Base-by-base conservation (phyloP, 2,329 filamentous ascomycete species). In the Exophiala xenobiotica region DNA sequence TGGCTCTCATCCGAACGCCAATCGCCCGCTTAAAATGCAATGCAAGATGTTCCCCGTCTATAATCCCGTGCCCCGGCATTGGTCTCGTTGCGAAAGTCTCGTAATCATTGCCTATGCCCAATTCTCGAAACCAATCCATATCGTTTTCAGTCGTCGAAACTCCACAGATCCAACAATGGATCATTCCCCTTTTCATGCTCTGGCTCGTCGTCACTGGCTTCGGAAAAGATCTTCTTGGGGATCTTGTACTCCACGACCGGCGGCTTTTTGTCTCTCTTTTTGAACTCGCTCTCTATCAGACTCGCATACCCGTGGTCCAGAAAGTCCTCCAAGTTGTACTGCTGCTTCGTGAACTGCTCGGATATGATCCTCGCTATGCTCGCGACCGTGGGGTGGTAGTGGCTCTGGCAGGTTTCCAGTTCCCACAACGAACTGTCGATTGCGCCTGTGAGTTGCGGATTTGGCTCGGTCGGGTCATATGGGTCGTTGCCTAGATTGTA, bases 391-490 rank as follows among this genome's bases (percentile, higher is more conserved):
- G 95, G 93, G 67, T 99, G 93, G 70, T 95, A 97, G 69, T 99
- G 95, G 1, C 84, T 86, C 68, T 95, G 90, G 51, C 97, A 75
- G 52, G 90, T 90, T 54, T 95, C 87, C 46, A 99, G 79, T 68
- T 99, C 93, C 95, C 93, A 99, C 6, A 99, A 73, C 68, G 87
- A 90, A 69, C 90, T 96, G 51, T 97, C 90, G 53, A 99, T 88
- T 14, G 95, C 93, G 31, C 79, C 71, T 0, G 91, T 96, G 67
- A 86, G 78, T 79, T 90, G 88, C 0, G 93, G 95, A 58, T 99
- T 89, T 22, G 74, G 64, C 69, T 96, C 89, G 4, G 82, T 74
- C 45, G 85, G 78, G 51, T 87, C 68, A 66, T 96, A 99, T 0
- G 88, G 86, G 64, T 99, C 95, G 39, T 79, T 71, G 38, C 81